Evolutionary conservation across 805 yeast species (phyloP), one percentile per base, ranked within the genome.

Genomic region (Saturnispora bothae): DNA sequence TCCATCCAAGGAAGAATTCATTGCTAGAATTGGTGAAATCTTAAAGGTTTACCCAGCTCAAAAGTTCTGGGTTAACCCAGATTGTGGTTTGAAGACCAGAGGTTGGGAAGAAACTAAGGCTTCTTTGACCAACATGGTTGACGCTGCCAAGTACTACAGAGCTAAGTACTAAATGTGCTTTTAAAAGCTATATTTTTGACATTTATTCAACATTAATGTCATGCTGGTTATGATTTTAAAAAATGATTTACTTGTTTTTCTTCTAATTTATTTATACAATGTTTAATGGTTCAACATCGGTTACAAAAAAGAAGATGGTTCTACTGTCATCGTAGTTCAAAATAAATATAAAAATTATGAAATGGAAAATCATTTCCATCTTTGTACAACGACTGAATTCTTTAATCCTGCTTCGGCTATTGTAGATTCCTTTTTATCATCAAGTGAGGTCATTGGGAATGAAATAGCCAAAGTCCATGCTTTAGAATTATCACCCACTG

Each of bases 11-110:
- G 86, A 83, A 65, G 98, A 92, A 73, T 89, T 92, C 69, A 79
- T 85, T 65, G 69, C 79, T 63, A 86, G 96, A 73, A 84, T 92
- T 61, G 78, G 77, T 61, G 92, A 85, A 65, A 88, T 92, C 72
- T 73, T 92, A 69, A 85, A 86, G 74, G 92, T 83, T 45, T 89
- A 89, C 76, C 96, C 96, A 65, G 94, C 92, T 63, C 84, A 83
- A 67, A 89, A 88, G 69, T 83, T 92, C 78, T 92, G 98, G 98
- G 94, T 92, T 64, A 92, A 92, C 94, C 98, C 98, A 61, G 98
- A 92, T 75, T 92, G 98, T 79, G 98, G 98, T 78, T 79, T 92
- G 68, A 92, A 92, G 83, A 92, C 98, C 66, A 88, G 98, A 81
- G 95, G 95, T 57, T 92, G 98, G 98, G 85, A 83, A 56, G 98